Base-by-base conservation (phyloP, 108 stramenopile species). In the Pseudonitzschia multiseries region DNA sequence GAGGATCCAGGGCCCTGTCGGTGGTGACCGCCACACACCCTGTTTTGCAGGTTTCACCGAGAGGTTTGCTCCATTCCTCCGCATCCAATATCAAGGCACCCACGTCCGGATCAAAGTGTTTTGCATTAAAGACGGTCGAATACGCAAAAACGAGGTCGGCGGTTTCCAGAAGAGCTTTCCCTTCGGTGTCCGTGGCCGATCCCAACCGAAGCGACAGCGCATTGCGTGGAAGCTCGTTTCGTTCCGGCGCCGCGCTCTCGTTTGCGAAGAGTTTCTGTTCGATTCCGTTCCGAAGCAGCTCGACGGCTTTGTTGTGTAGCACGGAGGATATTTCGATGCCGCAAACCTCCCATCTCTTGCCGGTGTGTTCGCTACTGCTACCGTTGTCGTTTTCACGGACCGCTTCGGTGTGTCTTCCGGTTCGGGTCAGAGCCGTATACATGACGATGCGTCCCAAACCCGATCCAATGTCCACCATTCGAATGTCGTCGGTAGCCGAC, bases 11-110 rank as follows among this genome's bases (percentile, higher is more conserved):
- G 20, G 80, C 83, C 22, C 89, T 72, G 80, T 93, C 92, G 4
- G 89, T 93, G 1, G 92, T 93, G n/a, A 93, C 74, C 9, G 72
- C 87, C n/a, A 93, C 67, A 46, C 83, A 82, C 1, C 89, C 89
- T 22, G 67, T 46, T 20, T 33, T 57, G 75, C 92, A 90, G 5
- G 57, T 26, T 17, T 74, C 31, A n/a, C 82, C 71, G 54, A 93
- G 68, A 51, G 86, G 60, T 31, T 72, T 48, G 28, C 76, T 87
- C 92, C 92, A 93, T 62, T 62, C 61, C 69, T 90, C 85, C 14
- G 73, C 64, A 31, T 76, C 78, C 21, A 93, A 57, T 28, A 93
- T 66, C 76, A 93, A 76, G 21, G 89, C 88, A 12, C 82, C 72
- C 18, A 88, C 27, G 28, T 81, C 71, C 27, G 79, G 75, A 44